Evolutionary conservation across 192 early-diverging fungal genomes (phyloP).

Genomic region (Chytriomyces sp.): DNA sequence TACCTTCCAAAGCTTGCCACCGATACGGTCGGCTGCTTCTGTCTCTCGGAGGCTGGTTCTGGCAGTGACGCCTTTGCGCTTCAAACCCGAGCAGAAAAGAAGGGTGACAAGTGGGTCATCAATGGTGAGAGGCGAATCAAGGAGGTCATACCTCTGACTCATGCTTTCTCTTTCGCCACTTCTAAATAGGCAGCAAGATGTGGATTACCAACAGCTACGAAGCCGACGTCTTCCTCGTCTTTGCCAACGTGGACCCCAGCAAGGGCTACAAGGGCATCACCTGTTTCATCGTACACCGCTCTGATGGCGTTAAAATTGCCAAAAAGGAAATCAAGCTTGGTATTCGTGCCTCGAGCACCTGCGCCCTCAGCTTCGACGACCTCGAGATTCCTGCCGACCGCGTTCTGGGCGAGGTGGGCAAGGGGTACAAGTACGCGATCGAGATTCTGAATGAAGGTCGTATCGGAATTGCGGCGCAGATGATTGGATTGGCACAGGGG

Average conservation of each 20-base stretch:
- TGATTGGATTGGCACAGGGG: slow-evolving; percentile 96
- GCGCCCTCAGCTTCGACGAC: slow-evolving; percentile 91
- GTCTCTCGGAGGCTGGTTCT: slow-evolving; percentile 88
- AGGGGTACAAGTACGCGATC: slow-evolving; percentile 93
- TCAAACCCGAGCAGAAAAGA: slow-evolving; percentile 80
- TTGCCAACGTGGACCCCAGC: slow-evolving; percentile 94
- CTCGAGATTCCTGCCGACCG: slow-evolving; percentile 76
- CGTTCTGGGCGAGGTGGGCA: slow-evolving; percentile 89
- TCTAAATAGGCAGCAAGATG: slow-evolving; percentile 73
- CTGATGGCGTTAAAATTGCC: slow-evolving; percentile 85
- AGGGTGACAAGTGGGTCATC: slow-evolving; percentile 88
- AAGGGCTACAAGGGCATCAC: slow-evolving; percentile 97
- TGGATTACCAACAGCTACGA: slow-evolving; percentile 80
- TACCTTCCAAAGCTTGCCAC: slow-evolving; percentile 83
- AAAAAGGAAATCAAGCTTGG: slow-evolving; percentile 99
- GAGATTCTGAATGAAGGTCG: slow-evolving; percentile 98
- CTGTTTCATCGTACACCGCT: slow-evolving; percentile 93
- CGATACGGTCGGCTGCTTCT: slow-evolving; percentile 88
- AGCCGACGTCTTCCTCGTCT: slow-evolving; percentile 94
- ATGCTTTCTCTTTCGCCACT: slow-evolving; percentile 62
- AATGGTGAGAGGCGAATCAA: slow-evolving; percentile 47
- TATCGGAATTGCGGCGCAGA: slow-evolving; percentile 97
- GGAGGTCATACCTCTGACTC: slow-evolving; percentile 53
- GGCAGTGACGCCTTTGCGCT: slow-evolving; percentile 95
- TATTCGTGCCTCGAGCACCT: slow-evolving; percentile 97